phyloP scores from a whole-genome alignment of 2,329 filamentous ascomycete genomes.

The Fonsecaea monophora region DNA sequence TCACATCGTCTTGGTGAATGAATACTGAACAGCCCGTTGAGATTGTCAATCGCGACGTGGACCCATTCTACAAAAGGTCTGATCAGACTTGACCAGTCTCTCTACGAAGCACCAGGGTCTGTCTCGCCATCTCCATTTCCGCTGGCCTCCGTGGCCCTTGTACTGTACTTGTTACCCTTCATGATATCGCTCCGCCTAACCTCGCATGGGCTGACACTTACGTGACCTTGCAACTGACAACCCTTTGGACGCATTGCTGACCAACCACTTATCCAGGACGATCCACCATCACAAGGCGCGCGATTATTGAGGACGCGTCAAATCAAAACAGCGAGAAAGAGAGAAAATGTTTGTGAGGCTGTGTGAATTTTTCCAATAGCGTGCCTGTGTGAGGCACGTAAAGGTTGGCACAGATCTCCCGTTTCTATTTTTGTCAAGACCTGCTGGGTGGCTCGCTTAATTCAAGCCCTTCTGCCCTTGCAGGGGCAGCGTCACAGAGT shows the following conservation, averaged over 20 bases:
- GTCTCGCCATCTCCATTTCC: constrained; percentile 14
- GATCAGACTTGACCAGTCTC: constrained; percentile 9
- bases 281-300: constrained; percentile 14
- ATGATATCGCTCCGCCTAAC: background rate
- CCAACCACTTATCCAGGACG: background rate
- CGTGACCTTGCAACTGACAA: background rate
- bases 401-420: constrained; percentile 8
- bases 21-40: background rate
- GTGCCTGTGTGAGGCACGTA: constrained; percentile 6
- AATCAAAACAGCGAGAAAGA: constrained; percentile 6
- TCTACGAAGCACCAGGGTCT: constrained; percentile 11
- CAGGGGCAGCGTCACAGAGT: constrained; percentile 18
- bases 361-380: constrained; percentile 20
- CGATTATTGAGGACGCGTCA: constrained; percentile 8
- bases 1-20: constrained; percentile 3
- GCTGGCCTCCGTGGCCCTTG: constrained; percentile 4
- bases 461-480: constrained; percentile 12
- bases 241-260: background rate
- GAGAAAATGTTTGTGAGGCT: constrained; percentile 29
- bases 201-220: constrained; percentile 6
- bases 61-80: constrained; percentile 9
- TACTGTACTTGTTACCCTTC: background rate
- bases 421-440: constrained; percentile 31
- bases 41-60: constrained; percentile 1
- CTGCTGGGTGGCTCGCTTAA: constrained; percentile 29